Evolutionary conservation across 2,329 filamentous ascomycete genomes (phyloP), one percentile per base, ranked within the genome.

Genomic region (Colletotrichum tabaci): DNA sequence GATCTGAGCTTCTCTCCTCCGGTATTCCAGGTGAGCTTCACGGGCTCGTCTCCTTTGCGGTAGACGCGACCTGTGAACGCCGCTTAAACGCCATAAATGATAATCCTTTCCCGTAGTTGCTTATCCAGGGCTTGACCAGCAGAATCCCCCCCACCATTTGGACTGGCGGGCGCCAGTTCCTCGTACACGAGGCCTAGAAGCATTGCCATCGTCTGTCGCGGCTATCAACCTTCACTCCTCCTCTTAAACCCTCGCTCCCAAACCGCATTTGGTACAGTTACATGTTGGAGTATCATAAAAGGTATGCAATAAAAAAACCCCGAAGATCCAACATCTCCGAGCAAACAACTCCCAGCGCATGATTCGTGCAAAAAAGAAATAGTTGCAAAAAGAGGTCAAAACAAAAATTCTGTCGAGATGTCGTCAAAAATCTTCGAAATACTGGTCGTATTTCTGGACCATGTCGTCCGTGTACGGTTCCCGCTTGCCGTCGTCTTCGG

Each of bases 391-490:
- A 38, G 35, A 38, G 12, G 9, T 8, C 35, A 10, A 3, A 38
- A 38, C 35, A 38, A 60, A 47, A 42, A 23, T 6, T 35, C 21
- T 26, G 44, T 10, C 15, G 30, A 47, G n/a, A 35, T 18, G 15
- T 49, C 0, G 16, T 83, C 76, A 95, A 81, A 96, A 95, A 74
- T 93, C 92, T 73, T 86, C 85, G 79, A 96, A 96, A 76, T 87
- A 89, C 62, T 86, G 83, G 66, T 95, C 93, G 80, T 93, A 95
- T 82, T 90, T 90, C 55, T 86, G 84, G 44, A 86, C 86, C 86
- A 94, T 85, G 55, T 94, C 92, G 52, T 89, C 87, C 4, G 91
- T 93, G 77, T 95, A 95, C 67, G 85, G 83, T 49, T 93, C 91
- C 67, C 88, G 85, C 58, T 87, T 87, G 65, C 86, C 89, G 70